Conservation (phyloP, 768 basidiomycete genomes). For the Myochromella boudieri region DNA sequence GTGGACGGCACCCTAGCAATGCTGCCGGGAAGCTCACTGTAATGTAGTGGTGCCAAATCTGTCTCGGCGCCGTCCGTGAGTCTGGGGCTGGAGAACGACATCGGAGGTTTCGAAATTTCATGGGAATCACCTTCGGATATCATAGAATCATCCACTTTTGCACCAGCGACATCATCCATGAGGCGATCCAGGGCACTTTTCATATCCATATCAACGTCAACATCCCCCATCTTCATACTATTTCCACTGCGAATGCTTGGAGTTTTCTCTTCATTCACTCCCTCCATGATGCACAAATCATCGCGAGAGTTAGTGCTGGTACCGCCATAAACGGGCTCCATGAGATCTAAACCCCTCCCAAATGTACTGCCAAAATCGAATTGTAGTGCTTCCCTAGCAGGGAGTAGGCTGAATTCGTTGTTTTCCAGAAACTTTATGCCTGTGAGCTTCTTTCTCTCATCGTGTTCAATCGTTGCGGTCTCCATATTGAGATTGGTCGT, state of each 20-base stretch:
- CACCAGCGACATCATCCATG: slow-evolving; percentile 66
- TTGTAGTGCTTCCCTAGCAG: slow-evolving; percentile 27
- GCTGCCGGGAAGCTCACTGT: slow-evolving; percentile 39
- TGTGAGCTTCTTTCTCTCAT: slow-evolving; percentile 38
- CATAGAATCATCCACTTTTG: slow-evolving; percentile 40
- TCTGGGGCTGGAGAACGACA: slow-evolving; percentile 14
- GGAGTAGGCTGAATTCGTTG: slow-evolving; percentile 32
- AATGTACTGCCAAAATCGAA: slow-evolving; percentile 53
- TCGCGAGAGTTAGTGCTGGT: slow-evolving; percentile 8
- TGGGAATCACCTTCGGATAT: slow-evolving; percentile 41
- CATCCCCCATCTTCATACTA: slow-evolving; percentile 40
- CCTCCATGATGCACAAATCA: background rate
- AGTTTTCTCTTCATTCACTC: slow-evolving; percentile 8
- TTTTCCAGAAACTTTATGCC: slow-evolving; percentile 18
- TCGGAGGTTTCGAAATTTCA: slow-evolving; percentile 24
- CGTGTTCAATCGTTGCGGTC: slow-evolving; percentile 48
- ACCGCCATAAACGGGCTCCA: slow-evolving; percentile 12
- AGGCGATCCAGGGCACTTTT: slow-evolving; percentile 70
- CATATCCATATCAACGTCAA: slow-evolving; percentile 69
- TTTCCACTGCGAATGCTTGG: slow-evolving; percentile 26
- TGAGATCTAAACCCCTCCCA: slow-evolving; percentile 37
- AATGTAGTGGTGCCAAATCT: slow-evolving; percentile 44
- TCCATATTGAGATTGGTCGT: slow-evolving; percentile 48
- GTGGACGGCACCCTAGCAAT: slow-evolving; percentile 41
- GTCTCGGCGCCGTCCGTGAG: slow-evolving; percentile 49